phyloP scores from a whole-genome alignment of 2,329 filamentous ascomycete species.

The Fusarium solani-melongenae region DNA sequence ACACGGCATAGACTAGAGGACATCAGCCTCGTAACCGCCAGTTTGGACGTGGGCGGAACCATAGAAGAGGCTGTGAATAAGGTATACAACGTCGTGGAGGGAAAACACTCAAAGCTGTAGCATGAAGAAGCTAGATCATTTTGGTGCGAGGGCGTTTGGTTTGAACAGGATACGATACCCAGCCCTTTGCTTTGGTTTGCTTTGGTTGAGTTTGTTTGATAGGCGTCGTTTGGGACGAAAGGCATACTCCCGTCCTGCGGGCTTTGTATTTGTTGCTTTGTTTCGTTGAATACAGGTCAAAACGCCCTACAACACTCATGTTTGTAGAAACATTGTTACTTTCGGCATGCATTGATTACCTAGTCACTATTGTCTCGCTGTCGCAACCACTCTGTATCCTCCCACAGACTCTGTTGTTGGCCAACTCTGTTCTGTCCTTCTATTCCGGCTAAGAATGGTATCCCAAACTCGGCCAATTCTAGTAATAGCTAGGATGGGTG shows the following conservation, averaged over 20 bases:
- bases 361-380: neutral
- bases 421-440: neutral
- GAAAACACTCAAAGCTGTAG: neutral
- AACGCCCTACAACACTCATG: neutral
- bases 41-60: neutral
- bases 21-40: neutral
- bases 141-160: neutral
- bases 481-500: neutral
- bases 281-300: neutral
- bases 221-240: neutral
- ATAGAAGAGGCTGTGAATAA: neutral
- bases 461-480: fast-evolving
- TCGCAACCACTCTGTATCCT: neutral
- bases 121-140: neutral
- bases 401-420: neutral
- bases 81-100: neutral
- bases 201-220: neutral
- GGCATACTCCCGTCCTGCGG: neutral
- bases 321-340: neutral
- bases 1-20: neutral
- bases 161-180: neutral
- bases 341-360: neutral
- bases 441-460: neutral
- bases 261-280: neutral
- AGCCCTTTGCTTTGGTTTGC: neutral